Conservation (phyloP, 2,329 filamentous ascomycete species). For the Penicillium sp. region DNA sequence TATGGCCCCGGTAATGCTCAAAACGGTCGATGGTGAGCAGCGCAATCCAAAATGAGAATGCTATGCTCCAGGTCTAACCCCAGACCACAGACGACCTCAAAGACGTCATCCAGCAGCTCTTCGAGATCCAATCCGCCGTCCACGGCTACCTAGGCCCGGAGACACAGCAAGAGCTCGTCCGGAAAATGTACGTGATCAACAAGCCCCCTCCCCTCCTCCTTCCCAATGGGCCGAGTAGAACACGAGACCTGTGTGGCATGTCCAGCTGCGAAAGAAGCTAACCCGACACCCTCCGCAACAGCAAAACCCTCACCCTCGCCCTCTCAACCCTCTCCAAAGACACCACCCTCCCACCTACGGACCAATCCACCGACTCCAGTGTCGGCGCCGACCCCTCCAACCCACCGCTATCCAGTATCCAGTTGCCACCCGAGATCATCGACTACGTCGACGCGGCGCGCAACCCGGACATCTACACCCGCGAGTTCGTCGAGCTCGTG, state of each 20-base stretch:
- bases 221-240: background rate
- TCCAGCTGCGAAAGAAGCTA: background rate
- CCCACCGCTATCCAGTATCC: conserved; percentile 50
- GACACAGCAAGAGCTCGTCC: conserved; percentile 57
- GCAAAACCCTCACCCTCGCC: conserved; percentile 53
- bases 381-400: conserved; percentile 34
- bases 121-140: conserved; percentile 57
- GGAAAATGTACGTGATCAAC: conserved; percentile 56
- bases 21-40: conserved; percentile 23
- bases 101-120: conserved; percentile 61
- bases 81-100: conserved; percentile 52
- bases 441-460: conserved; percentile 61
- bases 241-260: background rate
- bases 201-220: background rate
- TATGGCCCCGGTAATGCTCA: conserved; percentile 25
- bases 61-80: too few species aligned
- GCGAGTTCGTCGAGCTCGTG: conserved; percentile 63
- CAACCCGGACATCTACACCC: conserved; percentile 65
- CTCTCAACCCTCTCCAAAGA: conserved; percentile 52
- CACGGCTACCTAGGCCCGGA: conserved; percentile 58
- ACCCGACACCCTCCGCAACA: conserved; percentile 21
- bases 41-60: background rate
- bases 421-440: conserved; percentile 60
- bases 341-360: conserved; percentile 27
- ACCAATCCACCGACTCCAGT: conserved; percentile 4